A percentile compares a stretch with the other conserved stretches of the same genome.
These are phyloP conservation scores for Leccinellum rugosiceps DNA, from an alignment of 768 basidiomycete species.

Conservation along the genomic window DNA sequence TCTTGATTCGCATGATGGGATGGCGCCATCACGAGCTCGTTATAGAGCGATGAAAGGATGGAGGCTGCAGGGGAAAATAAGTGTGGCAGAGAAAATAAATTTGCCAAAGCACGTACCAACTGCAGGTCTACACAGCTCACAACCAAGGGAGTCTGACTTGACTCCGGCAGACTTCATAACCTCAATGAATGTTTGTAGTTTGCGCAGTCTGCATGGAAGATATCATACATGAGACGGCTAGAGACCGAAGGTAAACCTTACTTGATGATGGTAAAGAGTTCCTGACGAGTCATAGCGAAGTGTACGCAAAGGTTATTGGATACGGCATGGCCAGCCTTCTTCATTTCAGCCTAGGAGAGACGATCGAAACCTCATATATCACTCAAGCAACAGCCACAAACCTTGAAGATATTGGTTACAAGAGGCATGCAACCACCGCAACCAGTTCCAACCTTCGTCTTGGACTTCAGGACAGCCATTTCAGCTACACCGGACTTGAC, in stretches of 20 bases:
- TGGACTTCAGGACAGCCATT: slow-evolving; percentile 54
- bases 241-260: slow-evolving; percentile 13
- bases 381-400: background rate
- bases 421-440: slow-evolving; percentile 75
- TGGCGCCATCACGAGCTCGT: slow-evolving; percentile 62
- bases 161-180: slow-evolving; percentile 51
- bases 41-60: slow-evolving; percentile 51
- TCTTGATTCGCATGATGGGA: slow-evolving; percentile 68
- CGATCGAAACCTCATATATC: background rate
- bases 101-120: slow-evolving; percentile 39
- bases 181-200: slow-evolving; percentile 51
- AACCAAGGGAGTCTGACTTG: slow-evolving; percentile 52
- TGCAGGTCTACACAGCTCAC: slow-evolving; percentile 72
- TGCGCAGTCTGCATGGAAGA: slow-evolving; percentile 44
- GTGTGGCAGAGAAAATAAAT: background rate
- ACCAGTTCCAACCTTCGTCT: slow-evolving; percentile 70
- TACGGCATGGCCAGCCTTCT: slow-evolving; percentile 57
- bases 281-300: slow-evolving; percentile 59
- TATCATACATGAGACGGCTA: background rate
- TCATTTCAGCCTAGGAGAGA: slow-evolving; percentile 53
- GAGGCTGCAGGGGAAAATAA: slow-evolving; percentile 16
- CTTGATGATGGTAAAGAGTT: slow-evolving; percentile 64
- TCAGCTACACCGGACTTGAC: slow-evolving; percentile 48
- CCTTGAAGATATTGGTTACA: slow-evolving; percentile 39
- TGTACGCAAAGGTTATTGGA: slow-evolving; percentile 64